phyloP scores from a whole-genome alignment of 768 basidiomycete species.

The Chalciporus chontae region DNA sequence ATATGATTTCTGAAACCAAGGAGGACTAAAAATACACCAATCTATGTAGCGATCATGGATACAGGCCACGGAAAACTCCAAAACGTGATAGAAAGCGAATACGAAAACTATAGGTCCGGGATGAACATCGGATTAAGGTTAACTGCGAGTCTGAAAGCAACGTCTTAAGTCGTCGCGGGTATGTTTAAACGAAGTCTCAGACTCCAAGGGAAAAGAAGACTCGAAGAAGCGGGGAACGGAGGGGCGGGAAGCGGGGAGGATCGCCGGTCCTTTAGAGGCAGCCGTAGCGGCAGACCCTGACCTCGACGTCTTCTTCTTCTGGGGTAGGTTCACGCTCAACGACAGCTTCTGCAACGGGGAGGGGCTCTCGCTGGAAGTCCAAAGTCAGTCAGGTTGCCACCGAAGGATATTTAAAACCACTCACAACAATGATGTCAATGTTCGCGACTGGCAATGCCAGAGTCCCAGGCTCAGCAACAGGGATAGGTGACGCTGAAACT shows the following conservation, averaged over 20 bases:
- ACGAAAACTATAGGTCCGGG: slow-evolving; percentile 3
- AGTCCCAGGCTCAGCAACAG: slow-evolving; percentile 13
- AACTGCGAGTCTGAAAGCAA: background rate
- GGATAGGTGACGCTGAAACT: slow-evolving; percentile 29
- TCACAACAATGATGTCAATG: slow-evolving; percentile 3
- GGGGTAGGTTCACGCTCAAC: slow-evolving; percentile 11
- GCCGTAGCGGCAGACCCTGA: slow-evolving; percentile 11
- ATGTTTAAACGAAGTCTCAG: background rate
- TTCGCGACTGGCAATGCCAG: background rate
- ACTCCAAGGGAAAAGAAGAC: background rate
- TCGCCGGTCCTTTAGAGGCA: slow-evolving; percentile 10
- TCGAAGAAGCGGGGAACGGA: background rate
- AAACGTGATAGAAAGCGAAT: background rate
- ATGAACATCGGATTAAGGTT: slow-evolving; percentile 1
- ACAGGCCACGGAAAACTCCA: slow-evolving; percentile 11
- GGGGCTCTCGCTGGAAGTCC: slow-evolving; percentile 7
- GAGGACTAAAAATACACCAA: slow-evolving; percentile 21
- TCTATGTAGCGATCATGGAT: slow-evolving; percentile 17
- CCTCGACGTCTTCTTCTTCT: slow-evolving; percentile 14
- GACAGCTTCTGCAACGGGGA: background rate
- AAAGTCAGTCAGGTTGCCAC: background rate
- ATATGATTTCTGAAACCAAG: background rate
- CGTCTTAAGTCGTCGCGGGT: slow-evolving; percentile 5
- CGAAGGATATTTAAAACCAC: background rate
- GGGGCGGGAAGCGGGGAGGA: background rate